A percentile compares a stretch with the other conserved stretches of the same genome.
phyloP scores from a whole-genome alignment of 2,329 filamentous ascomycete genomes.

The Phyllosticta capitalensis region DNA sequence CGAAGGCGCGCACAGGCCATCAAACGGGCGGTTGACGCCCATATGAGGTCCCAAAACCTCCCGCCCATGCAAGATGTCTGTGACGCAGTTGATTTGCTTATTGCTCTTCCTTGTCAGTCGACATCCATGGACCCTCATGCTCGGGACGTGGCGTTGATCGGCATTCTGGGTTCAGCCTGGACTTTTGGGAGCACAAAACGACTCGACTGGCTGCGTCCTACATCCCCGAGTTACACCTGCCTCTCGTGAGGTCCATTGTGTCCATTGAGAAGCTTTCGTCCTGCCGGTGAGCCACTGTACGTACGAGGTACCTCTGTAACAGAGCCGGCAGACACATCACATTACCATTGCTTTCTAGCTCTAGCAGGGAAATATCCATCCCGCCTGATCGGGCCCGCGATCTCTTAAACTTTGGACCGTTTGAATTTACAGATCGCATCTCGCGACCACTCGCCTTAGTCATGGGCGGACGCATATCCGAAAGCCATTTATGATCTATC shows the following conservation, averaged over 20 bases:
- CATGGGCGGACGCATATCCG: slow-evolving; percentile 6
- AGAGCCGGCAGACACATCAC: neutral
- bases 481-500: slow-evolving; percentile 5
- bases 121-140: neutral
- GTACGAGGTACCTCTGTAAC: neutral
- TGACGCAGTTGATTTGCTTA: neutral
- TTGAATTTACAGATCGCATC: neutral
- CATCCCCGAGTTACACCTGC: neutral
- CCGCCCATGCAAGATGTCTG: neutral
- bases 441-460: neutral
- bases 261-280: neutral
- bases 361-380: neutral
- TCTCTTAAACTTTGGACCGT: neutral
- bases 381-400: neutral
- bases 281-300: neutral
- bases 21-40: neutral
- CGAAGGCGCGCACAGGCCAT: slow-evolving; percentile 6
- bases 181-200: neutral
- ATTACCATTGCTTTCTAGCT: neutral
- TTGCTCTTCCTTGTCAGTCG: neutral
- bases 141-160: slow-evolving; percentile 10
- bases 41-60: slow-evolving; percentile 9
- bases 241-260: neutral
- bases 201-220: neutral
- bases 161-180: slow-evolving; percentile 5